These are phyloP conservation scores for Diphasiastrum complanatum DNA, from an alignment of 83 land plant species.

Conservation along the genomic window DNA sequence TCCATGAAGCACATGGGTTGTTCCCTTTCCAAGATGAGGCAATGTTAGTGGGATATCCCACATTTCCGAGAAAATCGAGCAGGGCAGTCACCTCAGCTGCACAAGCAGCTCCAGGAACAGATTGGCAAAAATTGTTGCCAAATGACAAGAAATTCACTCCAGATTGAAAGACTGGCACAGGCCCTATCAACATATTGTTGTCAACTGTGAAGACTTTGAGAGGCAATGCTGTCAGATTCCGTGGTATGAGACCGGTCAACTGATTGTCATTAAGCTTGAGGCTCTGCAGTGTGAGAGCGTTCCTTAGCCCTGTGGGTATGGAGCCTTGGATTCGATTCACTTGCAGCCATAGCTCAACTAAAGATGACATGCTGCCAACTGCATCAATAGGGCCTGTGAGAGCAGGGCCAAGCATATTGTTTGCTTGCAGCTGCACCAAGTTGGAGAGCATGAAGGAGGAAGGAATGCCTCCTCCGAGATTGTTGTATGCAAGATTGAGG, in stretches of 20 bases:
- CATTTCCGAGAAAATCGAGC: constrained; percentile 1
- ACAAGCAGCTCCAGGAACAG: neutral
- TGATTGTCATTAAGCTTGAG: constrained; percentile 11
- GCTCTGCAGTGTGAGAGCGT: neutral
- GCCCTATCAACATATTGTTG: constrained; percentile 4
- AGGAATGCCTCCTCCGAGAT: constrained; percentile 5
- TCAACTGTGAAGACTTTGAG: constrained; percentile 2
- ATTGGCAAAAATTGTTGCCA: constrained; percentile 5
- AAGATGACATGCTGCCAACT: constrained; percentile 1
- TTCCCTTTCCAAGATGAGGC: constrained; percentile 10
- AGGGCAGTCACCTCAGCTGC: neutral
- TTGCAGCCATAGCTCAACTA: constrained; percentile 12
- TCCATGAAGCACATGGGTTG: constrained; percentile 4
- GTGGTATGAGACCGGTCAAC: neutral
- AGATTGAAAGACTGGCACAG: constrained; percentile 5
- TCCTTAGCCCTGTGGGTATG: constrained; percentile 2
- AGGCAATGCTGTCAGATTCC: neutral
- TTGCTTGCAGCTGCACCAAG: neutral
- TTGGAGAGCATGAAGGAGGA: neutral
- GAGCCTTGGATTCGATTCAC: constrained; percentile 8
- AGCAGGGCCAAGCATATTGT: constrained; percentile 8
- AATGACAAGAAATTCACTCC: neutral
- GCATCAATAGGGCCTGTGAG: constrained; percentile 8
- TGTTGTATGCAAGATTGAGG: constrained; percentile 11
- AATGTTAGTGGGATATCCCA: constrained; percentile 1